Base-by-base conservation (phyloP, 768 basidiomycete genomes). In the Clavulina sp. region DNA sequence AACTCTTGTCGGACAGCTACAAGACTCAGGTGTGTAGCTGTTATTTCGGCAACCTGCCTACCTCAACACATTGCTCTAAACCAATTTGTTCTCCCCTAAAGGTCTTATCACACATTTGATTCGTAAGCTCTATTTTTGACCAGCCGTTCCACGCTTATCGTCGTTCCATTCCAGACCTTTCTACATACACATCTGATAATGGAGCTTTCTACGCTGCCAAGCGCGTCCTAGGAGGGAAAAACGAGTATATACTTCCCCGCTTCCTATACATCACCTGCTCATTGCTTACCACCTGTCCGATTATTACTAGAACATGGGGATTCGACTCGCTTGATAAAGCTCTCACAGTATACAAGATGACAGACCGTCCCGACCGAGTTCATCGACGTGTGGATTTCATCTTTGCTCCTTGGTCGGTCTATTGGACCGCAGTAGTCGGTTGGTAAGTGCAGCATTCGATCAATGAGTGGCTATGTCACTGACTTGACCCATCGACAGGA, bases 371-470 rank as follows among this genome's bases (percentile, higher is more conserved):
- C 55, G 18, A 57, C 59, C 41, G 66, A 63, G 44, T 73, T 5
- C 73, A 83, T 60, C 71, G 86, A 29, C 73, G 89, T 7, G 68
- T 95, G 19, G 92, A 96, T 61, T 64, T 93, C 46, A 89, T 93
- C 56, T 83, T 84, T 62, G 77, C 82, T 2, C 69, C 75, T 1
- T 78, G 79, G 5, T 75, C 78, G 54, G 70, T 80, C 0, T 93
- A 92, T 59, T 89, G 86, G 78, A 82, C 84, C 1, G 86, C 87
- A 0, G 77, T 95, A 1, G 72, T 88, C 26, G 91, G 92, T 49
- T 96, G 91, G 91, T 82, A 48, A 56, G 68, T 60, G 4, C 23
- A 3, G 26, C 24, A 40, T n/a, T n/a, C n/a, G n/a, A 31, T 28
- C 29, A 7, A 52, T 9, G 21, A 4, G 49, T 40, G 41, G 33